Evolutionary conservation across 202 grass and related monocot genomes (phyloP).

Genomic region (Schoenoplectus tabernaemontani): DNA sequence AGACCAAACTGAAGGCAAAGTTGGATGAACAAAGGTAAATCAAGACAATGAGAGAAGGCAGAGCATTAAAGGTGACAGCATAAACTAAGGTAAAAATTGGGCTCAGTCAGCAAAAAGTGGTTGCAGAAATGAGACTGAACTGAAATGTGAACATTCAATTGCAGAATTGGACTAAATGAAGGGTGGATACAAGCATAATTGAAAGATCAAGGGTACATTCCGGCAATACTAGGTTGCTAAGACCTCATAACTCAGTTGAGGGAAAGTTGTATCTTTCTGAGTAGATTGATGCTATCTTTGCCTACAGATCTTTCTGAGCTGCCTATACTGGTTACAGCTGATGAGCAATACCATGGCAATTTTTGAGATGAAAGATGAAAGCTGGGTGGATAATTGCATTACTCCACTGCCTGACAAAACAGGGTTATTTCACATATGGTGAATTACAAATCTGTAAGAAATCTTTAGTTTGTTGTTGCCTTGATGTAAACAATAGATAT

Average conservation of each 20-base stretch:
- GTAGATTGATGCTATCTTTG: neutral
- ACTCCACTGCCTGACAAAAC: neutral
- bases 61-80: neutral
- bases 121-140: neutral
- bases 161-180: neutral
- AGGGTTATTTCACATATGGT: neutral
- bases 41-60: neutral
- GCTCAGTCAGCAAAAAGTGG: neutral
- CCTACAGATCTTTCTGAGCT: neutral
- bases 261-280: neutral
- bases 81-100: neutral
- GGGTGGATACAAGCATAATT: neutral
- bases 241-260: neutral
- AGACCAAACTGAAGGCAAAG: neutral
- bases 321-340: neutral
- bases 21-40: neutral
- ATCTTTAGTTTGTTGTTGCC: neutral
- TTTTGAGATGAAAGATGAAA: too few relatives aligned
- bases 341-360: too few relatives aligned
- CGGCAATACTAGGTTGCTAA: neutral
- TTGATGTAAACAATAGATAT: neutral
- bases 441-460: neutral
- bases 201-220: slow-evolving; percentile 7
- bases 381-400: too few relatives aligned
- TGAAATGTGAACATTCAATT: neutral